phyloP scores from a whole-genome alignment of 2,329 filamentous ascomycete genomes.

The Simplicillium aogashimaense region DNA sequence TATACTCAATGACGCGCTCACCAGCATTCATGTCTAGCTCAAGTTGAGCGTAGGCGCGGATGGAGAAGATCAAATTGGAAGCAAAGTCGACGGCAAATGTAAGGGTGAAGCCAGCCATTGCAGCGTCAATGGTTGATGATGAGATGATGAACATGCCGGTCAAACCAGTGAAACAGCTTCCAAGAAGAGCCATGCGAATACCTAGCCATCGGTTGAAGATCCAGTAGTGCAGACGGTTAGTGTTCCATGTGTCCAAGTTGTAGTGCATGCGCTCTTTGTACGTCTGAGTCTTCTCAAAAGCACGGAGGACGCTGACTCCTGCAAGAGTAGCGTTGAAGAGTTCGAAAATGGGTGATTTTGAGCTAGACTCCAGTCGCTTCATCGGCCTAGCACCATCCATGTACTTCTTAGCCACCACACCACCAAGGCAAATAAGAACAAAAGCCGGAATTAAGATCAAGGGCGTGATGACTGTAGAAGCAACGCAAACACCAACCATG shows the following conservation, averaged over 20 bases:
- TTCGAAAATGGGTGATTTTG: constrained; percentile 73
- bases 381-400: constrained; percentile 63
- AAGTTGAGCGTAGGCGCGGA: constrained; percentile 58
- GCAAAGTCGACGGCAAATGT: constrained; percentile 65
- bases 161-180: constrained; percentile 56
- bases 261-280: constrained; percentile 63
- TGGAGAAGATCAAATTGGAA: constrained; percentile 50
- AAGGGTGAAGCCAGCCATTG: constrained; percentile 66
- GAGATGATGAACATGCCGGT: constrained; percentile 56
- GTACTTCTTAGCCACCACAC: constrained; percentile 51
- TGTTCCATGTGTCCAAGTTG: constrained; percentile 58
- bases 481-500: constrained; percentile 55
- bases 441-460: constrained; percentile 53
- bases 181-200: constrained; percentile 60
- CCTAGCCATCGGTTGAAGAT: constrained; percentile 71
- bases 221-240: constrained; percentile 58
- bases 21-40: constrained; percentile 74
- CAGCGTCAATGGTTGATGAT: constrained; percentile 52
- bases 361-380: constrained; percentile 67
- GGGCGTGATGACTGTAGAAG: constrained; percentile 58
- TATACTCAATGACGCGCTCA: constrained; percentile 68
- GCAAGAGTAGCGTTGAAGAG: constrained; percentile 65
- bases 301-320: constrained; percentile 66
- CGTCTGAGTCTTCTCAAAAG: constrained; percentile 57
- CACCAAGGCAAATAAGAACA: constrained; percentile 45